phyloP scores from a whole-genome alignment of 75 land plant species.

The Cryptomeria japonica region DNA sequence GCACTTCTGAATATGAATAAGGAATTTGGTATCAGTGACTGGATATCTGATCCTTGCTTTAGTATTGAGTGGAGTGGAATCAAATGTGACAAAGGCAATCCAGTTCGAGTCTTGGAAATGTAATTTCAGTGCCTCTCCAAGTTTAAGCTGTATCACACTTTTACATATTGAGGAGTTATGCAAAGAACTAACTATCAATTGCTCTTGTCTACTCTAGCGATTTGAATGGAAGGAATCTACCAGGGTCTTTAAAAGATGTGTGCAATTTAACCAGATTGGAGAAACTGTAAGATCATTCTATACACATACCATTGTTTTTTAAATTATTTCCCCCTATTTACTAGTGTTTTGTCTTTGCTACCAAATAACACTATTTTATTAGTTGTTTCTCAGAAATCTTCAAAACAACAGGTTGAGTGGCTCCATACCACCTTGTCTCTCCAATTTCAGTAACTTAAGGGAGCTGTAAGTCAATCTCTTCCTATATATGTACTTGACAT shows the following conservation, averaged over 20 bases:
- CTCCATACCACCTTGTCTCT: background rate
- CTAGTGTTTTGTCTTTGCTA: background rate
- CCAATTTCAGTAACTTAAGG: background rate
- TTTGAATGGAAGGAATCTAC: background rate
- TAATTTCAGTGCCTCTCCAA: background rate
- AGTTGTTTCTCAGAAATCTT: background rate
- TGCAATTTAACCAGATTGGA: constrained; percentile 1
- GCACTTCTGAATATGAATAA: background rate
- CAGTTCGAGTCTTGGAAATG: background rate
- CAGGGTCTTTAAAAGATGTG: background rate
- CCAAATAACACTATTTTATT: no score
- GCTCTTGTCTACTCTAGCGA: background rate
- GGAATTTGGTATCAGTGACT: background rate
- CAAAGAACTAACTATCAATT: background rate
- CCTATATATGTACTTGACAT: background rate
- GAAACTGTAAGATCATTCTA: background rate
- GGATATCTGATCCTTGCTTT: constrained; percentile 9
- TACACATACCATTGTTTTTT: background rate
- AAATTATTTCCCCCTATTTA: background rate
- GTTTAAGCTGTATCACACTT: background rate
- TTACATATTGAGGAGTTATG: background rate
- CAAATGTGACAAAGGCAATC: background rate
- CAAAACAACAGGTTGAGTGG: constrained; percentile 6
- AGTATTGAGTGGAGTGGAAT: background rate
- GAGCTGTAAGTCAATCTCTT: background rate